Evolutionary conservation across 2,329 filamentous ascomycete species (phyloP).

Genomic region (Seiridium cupressi): DNA sequence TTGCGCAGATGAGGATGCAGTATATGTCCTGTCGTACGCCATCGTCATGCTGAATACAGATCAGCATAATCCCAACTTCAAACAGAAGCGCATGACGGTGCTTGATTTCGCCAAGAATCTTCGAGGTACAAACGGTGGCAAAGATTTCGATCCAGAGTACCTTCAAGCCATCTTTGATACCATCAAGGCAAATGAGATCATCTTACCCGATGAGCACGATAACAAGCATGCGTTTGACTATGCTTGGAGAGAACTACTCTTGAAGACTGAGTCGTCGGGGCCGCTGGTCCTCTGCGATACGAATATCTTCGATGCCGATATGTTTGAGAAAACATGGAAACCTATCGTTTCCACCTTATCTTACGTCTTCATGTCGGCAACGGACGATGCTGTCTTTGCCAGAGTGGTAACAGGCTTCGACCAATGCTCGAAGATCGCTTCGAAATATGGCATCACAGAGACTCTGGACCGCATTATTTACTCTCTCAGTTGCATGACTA

Average conservation of each 20-base stretch:
- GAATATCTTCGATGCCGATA: conserved; percentile 94
- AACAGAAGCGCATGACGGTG: conserved; percentile 78
- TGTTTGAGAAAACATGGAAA: conserved; percentile 95
- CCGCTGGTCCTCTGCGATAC: conserved; percentile 79
- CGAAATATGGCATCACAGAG: conserved; percentile 78
- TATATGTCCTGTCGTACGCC: conserved; percentile 89
- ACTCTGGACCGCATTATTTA: conserved; percentile 91
- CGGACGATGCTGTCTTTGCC: conserved; percentile 92
- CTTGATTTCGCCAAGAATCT: conserved; percentile 84
- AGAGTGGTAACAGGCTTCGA: conserved; percentile 93
- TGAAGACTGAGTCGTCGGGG: conserved; percentile 77
- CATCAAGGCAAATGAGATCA: conserved; percentile 92
- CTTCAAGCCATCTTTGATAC: conserved; percentile 85
- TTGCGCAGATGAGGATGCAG: conserved; percentile 81
- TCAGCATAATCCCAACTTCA: conserved; percentile 91
- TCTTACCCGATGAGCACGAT: conserved; percentile 94
- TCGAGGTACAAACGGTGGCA: conserved; percentile 82
- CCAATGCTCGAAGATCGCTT: conserved; percentile 90
- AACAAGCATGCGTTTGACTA: conserved; percentile 96
- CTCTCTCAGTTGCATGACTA: conserved; percentile 87
- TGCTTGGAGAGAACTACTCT: conserved; percentile 90
- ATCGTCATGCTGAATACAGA: conserved; percentile 98
- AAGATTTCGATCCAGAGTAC: conserved; percentile 82
- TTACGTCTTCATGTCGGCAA: conserved; percentile 98
- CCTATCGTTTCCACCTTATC: conserved; percentile 92